Percentiles rank a stretch among this genome's conserved stretches.
These are phyloP conservation scores for Cryomyces minteri DNA, from an alignment of 495 filamentous ascomycete genomes.

Conservation along the genomic window DNA sequence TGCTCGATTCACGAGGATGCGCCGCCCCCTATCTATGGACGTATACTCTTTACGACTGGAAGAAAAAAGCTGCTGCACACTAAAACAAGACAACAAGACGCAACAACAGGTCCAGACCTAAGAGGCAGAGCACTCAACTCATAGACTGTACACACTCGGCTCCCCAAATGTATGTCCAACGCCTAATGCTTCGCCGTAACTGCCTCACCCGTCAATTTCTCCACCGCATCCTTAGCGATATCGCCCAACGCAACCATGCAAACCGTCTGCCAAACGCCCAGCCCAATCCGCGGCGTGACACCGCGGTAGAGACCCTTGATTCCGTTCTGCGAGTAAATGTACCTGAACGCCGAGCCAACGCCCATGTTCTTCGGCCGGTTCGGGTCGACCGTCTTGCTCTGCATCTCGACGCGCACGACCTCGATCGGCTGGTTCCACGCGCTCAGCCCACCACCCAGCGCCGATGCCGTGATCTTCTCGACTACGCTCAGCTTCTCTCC, in stretches of 20 bases:
- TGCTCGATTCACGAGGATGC: too few relatives aligned
- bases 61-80: too few relatives aligned
- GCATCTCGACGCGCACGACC: conserved; percentile 99
- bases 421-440: conserved; percentile 99
- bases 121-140: too few relatives aligned
- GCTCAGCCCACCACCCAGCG: conserved; percentile 78
- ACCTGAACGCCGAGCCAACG: conserved; percentile 77
- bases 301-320: conserved; percentile 90
- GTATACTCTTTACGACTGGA: too few relatives aligned
- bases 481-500: conserved; percentile 50
- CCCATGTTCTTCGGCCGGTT: conserved; percentile 98
- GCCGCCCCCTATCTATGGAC: too few relatives aligned
- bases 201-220: conserved; percentile 84
- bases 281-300: conserved; percentile 80
- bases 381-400: conserved; percentile 93
- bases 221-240: conserved; percentile 92
- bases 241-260: conserved; percentile 87
- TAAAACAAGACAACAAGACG: too few relatives aligned
- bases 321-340: conserved; percentile 82
- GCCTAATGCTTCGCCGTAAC: conserved; percentile 94
- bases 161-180: too few relatives aligned
- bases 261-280: conserved; percentile 97
- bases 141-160: too few relatives aligned
- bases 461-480: conserved; percentile 83
- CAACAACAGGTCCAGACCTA: too few relatives aligned